Conservation (phyloP, 1,284 basidiomycete genomes). For the Ustilago shanxiensis region DNA sequence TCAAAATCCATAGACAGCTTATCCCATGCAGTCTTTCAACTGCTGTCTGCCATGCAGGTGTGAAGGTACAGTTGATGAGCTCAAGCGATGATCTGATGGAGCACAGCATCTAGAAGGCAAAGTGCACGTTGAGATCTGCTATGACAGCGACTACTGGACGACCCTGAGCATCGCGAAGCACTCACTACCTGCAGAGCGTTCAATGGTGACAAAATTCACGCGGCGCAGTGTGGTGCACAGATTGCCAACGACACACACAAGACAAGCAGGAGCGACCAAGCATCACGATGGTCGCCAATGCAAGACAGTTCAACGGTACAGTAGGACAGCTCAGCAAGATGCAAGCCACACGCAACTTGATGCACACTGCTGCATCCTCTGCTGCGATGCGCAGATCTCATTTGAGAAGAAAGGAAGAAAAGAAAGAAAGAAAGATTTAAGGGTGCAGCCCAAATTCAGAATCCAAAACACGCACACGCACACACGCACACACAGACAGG, state of each 20-base stretch:
- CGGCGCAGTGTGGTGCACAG: conserved; percentile 1
- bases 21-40: no score
- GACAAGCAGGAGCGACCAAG: neutral
- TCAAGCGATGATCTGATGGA: no score
- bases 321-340: conserved; percentile 7
- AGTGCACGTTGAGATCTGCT: no score
- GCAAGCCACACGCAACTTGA: conserved; percentile 6
- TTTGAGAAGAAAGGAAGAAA: neutral
- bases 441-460: conserved; percentile 18
- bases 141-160: neutral
- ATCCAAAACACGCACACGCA: conserved; percentile 15
- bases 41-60: no score
- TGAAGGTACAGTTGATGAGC: no score
- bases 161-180: neutral
- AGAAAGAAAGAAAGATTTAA: conserved; percentile 12
- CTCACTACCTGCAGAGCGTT: neutral
- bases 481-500: no score
- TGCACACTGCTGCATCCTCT: conserved; percentile 8
- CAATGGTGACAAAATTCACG: neutral
- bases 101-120: no score
- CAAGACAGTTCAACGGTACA: neutral
- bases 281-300: neutral
- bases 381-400: conserved; percentile 10
- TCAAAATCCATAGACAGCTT: no score
- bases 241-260: neutral